phyloP scores from a whole-genome alignment of 495 filamentous ascomycete species.

The Podospora comata region DNA sequence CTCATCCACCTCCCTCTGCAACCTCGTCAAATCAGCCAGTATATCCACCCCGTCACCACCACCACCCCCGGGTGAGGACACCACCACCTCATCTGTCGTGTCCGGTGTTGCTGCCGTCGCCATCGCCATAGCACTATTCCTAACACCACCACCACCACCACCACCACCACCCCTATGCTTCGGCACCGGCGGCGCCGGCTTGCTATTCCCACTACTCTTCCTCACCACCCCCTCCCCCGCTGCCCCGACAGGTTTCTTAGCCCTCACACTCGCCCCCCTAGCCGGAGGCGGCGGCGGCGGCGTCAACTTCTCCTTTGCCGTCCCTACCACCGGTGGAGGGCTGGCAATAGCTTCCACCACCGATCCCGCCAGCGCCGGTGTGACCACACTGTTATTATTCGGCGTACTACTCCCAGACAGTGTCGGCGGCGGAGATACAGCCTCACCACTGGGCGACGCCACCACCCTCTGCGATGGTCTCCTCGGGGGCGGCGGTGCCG shows the following conservation, averaged over 20 bases:
- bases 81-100: background rate
- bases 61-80: background rate
- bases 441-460: slow-evolving; percentile 12
- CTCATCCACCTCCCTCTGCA: slow-evolving; percentile 72
- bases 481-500: slow-evolving; percentile 46
- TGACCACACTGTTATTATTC: slow-evolving; percentile 3
- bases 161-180: slow-evolving; percentile 51
- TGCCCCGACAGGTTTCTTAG: slow-evolving; percentile 30
- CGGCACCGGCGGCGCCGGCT: slow-evolving; percentile 55
- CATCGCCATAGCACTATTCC: slow-evolving; percentile 35
- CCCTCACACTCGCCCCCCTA: slow-evolving; percentile 37
- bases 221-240: background rate
- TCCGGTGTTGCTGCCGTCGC: too few relatives aligned
- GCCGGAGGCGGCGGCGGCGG: slow-evolving; percentile 47
- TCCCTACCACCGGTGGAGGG: background rate
- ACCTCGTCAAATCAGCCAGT: slow-evolving; percentile 61
- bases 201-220: background rate
- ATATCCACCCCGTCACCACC: slow-evolving; percentile 47
- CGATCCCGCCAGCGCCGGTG: background rate
- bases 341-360: background rate
- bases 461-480: slow-evolving; percentile 31
- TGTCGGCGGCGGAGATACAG: slow-evolving; percentile 1
- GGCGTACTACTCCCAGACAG: slow-evolving; percentile 3
- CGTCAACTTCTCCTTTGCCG: slow-evolving; percentile 26
- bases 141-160: slow-evolving; percentile 49